Percentiles rank a stretch among this genome's conserved stretches.
These are phyloP conservation scores for Saitoella complicata DNA, from an alignment of 805 yeast genomes.

Conservation along the genomic window DNA sequence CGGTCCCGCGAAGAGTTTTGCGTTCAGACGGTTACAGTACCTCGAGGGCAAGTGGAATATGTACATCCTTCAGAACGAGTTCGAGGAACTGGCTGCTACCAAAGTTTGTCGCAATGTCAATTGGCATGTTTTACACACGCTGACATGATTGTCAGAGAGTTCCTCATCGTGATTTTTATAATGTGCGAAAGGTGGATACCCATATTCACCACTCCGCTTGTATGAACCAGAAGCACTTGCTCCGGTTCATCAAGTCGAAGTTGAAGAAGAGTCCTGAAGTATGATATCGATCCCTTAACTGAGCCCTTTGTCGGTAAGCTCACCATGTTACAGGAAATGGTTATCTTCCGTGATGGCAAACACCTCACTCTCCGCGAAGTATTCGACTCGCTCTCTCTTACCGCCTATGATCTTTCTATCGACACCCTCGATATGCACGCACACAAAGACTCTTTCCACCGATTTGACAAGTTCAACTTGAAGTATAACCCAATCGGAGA, in stretches of 20 bases:
- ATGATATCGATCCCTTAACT: not conserved
- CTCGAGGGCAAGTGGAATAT: conserved; percentile 94
- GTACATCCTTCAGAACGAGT: conserved; percentile 75
- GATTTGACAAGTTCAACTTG: conserved; percentile 92
- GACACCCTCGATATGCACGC: conserved; percentile 99
- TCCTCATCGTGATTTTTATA: conserved; percentile 95
- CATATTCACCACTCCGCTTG: conserved; percentile 99
- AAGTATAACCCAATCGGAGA: conserved; percentile 98
- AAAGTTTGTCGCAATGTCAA: conserved; percentile 25
- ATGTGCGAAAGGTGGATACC: conserved; percentile 91
- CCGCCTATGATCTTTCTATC: conserved; percentile 88
- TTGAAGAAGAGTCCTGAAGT: conserved; percentile 62
- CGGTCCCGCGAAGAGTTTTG: conserved; percentile 94
- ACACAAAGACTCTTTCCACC: conserved; percentile 91
- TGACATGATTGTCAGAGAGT: conserved; percentile 28
- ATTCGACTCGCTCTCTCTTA: conserved; percentile 72
- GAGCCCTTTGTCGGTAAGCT: not conserved
- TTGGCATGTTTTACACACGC: not conserved
- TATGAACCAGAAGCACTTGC: conserved; percentile 93
- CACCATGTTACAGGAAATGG: conserved; percentile 51
- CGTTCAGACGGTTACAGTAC: conserved; percentile 82
- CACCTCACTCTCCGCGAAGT: conserved; percentile 76
- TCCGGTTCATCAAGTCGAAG: conserved; percentile 88
- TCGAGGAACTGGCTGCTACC: conserved; percentile 78
- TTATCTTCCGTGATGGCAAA: conserved; percentile 83